These are phyloP conservation scores for Dioszegia hungarica DNA, from an alignment of 768 basidiomycete genomes.

Conservation along the genomic window DNA sequence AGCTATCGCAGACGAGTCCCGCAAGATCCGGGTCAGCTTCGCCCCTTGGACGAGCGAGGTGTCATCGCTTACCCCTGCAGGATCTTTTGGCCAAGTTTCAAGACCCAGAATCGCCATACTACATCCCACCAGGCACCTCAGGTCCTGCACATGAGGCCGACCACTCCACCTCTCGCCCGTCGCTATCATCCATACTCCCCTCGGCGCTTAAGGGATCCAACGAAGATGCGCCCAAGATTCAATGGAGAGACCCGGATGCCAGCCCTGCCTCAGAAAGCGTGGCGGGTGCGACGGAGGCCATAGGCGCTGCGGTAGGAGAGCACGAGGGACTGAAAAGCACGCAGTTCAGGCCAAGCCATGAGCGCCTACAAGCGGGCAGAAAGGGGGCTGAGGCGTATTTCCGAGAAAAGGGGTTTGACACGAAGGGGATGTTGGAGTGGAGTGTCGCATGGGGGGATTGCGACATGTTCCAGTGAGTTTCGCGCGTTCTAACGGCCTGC, in stretches of 20 bases:
- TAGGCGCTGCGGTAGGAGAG: not conserved
- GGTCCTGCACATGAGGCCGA: conserved; percentile 37
- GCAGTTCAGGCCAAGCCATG: not conserved
- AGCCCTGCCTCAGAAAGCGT: not conserved
- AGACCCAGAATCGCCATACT: conserved; percentile 32
- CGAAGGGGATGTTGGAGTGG: conserved; percentile 28
- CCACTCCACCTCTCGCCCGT: conserved; percentile 11
- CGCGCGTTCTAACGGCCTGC: too few relatives aligned
- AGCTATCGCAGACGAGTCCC: not conserved
- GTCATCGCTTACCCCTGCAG: conserved; percentile 1
- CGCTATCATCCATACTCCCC: too few relatives aligned
- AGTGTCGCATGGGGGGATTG: conserved; percentile 42
- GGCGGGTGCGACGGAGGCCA: not conserved
- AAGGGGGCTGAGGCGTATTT: conserved; percentile 17
- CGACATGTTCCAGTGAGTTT: conserved; percentile 40
- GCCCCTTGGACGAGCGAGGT: not conserved
- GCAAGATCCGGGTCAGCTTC: not conserved
- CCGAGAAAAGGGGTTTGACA: conserved; percentile 23
- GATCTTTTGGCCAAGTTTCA: conserved; percentile 31
- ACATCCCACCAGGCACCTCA: conserved; percentile 28
- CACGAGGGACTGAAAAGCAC: not conserved
- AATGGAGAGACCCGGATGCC: not conserved
- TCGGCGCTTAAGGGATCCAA: too few relatives aligned
- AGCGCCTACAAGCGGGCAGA: not conserved
- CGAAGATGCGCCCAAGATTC: not conserved